Evolutionary conservation across 2,329 filamentous ascomycete species (phyloP), one percentile per base, ranked within the genome.

Genomic region (Hymenoscyphus albidus): DNA sequence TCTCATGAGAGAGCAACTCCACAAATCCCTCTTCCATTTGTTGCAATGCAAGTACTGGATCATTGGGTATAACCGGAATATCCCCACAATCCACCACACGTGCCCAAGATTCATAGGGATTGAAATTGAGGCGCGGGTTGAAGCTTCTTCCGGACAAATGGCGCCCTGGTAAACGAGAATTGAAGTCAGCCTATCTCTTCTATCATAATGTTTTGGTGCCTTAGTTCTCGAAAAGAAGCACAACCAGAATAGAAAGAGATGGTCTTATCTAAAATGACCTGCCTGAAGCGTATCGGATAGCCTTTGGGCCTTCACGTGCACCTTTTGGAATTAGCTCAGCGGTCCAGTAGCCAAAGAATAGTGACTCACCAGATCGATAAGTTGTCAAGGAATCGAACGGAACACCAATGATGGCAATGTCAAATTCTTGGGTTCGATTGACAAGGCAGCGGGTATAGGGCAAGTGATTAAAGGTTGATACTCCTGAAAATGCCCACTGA

Each of bases 331-430:
- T 72, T 71, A 10, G 73, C 71, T 54, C 72, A 61, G 67, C 73
- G 70, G 27, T 2, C 27, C 27, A 27, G 27, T 27, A 27, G 27
- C 27, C 27, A 27, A 27, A 27, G 27, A 27, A 27, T 27, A 27
- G 27, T 27, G 27, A 27, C 27, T 27, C 27, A 42, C 73, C 73
- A 10, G 73, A 71, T 54, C 73, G 63, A 68, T 74, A 74, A 1
- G 70, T 66, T 1, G 74, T 72, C 4, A 72, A 72, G 0, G 74
- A 64, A 64, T 74, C 73, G 62, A 74, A 74, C 3, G 73, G 72
- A 63, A 73, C 71, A 3, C 73, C 73, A 13, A 74, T 69, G 31
- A 74, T 72, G 1, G 70, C 73, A 61, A 74, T 73, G 60, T 74
- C 73, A 62, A 74, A 74, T 27, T 27, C 27, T 27, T 27, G 27